Percentiles rank a stretch among this genome's conserved stretches.
Evolutionary conservation across 352 stramenopile genomes (phyloP).

Genomic region (Thalassiosira hispida): DNA sequence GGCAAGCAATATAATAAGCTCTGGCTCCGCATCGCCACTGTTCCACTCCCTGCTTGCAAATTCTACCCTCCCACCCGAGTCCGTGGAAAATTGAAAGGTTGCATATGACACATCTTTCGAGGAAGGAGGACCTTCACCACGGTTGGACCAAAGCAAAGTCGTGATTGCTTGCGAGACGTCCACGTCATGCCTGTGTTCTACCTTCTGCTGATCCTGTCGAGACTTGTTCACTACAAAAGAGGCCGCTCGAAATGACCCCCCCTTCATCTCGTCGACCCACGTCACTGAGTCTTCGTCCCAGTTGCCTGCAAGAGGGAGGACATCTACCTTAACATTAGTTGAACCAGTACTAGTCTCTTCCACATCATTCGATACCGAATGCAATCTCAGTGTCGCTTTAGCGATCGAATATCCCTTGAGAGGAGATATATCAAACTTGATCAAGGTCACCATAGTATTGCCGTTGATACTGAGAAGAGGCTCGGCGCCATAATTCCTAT

Average conservation of each 20-base stretch:
- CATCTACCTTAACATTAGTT: neutral
- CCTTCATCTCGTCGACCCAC: neutral
- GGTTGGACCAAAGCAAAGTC: neutral
- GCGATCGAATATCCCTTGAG: neutral
- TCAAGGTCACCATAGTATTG: slow-evolving; percentile 3
- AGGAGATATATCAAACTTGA: slow-evolving; percentile 9
- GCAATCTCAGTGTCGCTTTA: neutral
- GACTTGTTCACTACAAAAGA: slow-evolving; percentile 1
- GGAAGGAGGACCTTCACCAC: neutral
- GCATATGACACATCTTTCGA: neutral
- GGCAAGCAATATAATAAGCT: slow-evolving; percentile 5
- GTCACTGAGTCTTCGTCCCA: slow-evolving; percentile 4
- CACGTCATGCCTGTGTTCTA: neutral
- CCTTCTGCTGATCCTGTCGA: neutral
- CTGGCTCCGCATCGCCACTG: neutral
- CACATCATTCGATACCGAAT: neutral
- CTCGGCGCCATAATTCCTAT: slow-evolving; percentile 6
- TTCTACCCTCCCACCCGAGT: neutral
- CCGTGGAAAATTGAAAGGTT: neutral
- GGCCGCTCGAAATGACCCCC: neutral
- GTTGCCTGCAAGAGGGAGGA: slow-evolving; percentile 4
- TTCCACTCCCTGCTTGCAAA: slow-evolving; percentile 16
- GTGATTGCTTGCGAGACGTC: neutral
- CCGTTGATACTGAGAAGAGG: neutral
- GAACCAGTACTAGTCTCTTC: neutral